A percentile compares a stretch with the other conserved stretches of the same genome.
Evolutionary conservation across 2,329 filamentous ascomycete species (phyloP).

Genomic region (Coniella lustricola): DNA sequence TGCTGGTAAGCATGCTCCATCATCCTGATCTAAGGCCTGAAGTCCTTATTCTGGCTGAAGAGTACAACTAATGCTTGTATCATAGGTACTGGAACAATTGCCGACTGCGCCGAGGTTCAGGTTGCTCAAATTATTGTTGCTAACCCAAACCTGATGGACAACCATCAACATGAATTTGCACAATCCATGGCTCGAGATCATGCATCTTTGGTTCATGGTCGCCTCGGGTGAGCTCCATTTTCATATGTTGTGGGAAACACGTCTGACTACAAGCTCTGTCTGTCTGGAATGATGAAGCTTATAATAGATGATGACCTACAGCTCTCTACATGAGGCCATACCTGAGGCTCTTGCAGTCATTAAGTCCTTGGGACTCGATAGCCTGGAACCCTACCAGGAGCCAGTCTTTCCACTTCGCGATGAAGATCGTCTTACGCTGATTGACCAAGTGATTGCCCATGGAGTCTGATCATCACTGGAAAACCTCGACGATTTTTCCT

Average conservation of each 20-base stretch:
- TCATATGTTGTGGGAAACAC: neutral
- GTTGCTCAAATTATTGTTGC: constrained; percentile 83
- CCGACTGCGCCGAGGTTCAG: constrained; percentile 69
- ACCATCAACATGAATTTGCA: constrained; percentile 87
- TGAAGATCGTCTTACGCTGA: constrained; percentile 24
- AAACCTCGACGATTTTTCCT: neutral
- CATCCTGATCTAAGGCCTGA: neutral
- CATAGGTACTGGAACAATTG: constrained; percentile 88
- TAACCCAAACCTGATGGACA: constrained; percentile 73
- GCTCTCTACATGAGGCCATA: constrained; percentile 22
- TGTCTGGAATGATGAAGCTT: neutral
- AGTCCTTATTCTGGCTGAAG: neutral
- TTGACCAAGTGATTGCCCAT: constrained; percentile 20
- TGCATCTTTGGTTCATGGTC: constrained; percentile 65
- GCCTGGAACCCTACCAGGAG: constrained; percentile 20
- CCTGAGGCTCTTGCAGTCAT: constrained; percentile 15
- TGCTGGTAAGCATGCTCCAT: constrained; percentile 58
- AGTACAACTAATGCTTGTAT: constrained; percentile 3
- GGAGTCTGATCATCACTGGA: neutral
- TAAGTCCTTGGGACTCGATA: constrained; percentile 18
- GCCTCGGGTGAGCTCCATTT: constrained; percentile 48
- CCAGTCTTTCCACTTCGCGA: constrained; percentile 24
- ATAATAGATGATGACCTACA: constrained; percentile 7
- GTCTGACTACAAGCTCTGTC: too few species aligned
- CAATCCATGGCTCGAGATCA: constrained; percentile 64